phyloP scores from a whole-genome alignment of 768 basidiomycete genomes.

The Sporobolomyces roseus region DNA sequence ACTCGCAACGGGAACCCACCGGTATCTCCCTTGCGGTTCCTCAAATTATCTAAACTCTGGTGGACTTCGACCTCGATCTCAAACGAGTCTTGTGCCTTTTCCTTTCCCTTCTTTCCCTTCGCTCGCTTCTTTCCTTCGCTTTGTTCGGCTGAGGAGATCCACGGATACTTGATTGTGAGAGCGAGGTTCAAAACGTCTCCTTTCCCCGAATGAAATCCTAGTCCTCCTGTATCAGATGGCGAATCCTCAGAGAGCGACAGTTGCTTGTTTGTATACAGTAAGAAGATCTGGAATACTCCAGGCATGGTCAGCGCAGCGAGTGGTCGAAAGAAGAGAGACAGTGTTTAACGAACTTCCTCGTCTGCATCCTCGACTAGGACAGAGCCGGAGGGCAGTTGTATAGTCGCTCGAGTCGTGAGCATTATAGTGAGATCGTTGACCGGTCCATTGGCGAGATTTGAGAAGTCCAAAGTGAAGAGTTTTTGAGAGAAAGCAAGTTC shows the following conservation, averaged over 20 bases:
- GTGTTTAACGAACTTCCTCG: slow-evolving; percentile 19
- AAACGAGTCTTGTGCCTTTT: neutral
- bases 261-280: slow-evolving; percentile 25
- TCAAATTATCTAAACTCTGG: slow-evolving; percentile 6
- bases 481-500: too few species aligned
- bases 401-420: neutral
- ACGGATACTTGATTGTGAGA: slow-evolving; percentile 1
- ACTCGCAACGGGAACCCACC: slow-evolving; percentile 12
- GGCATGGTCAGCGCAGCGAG: neutral
- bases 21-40: slow-evolving; percentile 33
- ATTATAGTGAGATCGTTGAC: slow-evolving; percentile 1
- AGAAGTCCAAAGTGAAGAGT: too few species aligned
- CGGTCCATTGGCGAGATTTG: too few species aligned
- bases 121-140: too few species aligned
- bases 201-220: neutral
- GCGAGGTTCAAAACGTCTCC: slow-evolving; percentile 9
- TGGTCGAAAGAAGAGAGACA: neutral
- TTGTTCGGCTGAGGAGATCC: neutral
- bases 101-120: neutral
- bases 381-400: neutral
- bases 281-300: slow-evolving; percentile 26
- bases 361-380: slow-evolving; percentile 21
- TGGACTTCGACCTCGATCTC: slow-evolving; percentile 20
- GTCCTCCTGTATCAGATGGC: neutral
- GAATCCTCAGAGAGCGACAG: neutral